Evolutionary conservation across 352 stramenopile genomes (phyloP).

Genomic region (Globisporangium recalcitrans): DNA sequence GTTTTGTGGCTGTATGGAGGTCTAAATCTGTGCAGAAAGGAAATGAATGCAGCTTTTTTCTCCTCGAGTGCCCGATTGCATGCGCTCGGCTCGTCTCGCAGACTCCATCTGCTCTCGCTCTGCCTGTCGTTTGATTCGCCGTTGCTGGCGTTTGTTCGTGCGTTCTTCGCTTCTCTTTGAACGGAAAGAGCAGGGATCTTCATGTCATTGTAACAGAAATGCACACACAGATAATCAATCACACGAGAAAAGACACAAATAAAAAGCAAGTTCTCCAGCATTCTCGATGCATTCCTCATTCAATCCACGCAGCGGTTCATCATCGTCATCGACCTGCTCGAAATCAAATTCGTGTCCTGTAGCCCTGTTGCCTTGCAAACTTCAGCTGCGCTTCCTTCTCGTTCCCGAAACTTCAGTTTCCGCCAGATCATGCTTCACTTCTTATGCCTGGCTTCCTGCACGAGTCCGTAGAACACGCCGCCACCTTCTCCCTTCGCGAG

Average conservation of each 20-base stretch:
- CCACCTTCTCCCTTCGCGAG: not conserved
- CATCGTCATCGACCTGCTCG: not conserved
- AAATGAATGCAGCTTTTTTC: slow-evolving; percentile 1
- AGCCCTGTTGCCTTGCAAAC: not conserved
- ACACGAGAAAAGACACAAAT: not conserved
- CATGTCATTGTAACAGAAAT: slow-evolving; percentile 8
- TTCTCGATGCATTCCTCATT: not conserved
- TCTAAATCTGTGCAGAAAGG: slow-evolving; percentile 3
- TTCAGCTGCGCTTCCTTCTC: not conserved
- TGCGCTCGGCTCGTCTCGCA: not conserved
- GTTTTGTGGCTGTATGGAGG: slow-evolving; percentile 4
- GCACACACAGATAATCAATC: not conserved
- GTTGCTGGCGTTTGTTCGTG: not conserved
- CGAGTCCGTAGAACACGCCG: slow-evolving; percentile 9
- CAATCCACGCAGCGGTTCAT: not conserved
- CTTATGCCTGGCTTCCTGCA: slow-evolving; percentile 12
- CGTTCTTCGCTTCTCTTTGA: not conserved
- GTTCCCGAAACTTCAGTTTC: not conserved
- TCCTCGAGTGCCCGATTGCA: not conserved
- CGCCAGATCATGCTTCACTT: not conserved
- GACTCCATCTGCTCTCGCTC: not conserved
- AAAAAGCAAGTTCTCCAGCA: slow-evolving; percentile 3
- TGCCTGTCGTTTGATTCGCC: not conserved
- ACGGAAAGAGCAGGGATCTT: not conserved
- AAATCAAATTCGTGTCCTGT: not conserved